Base-by-base conservation (phyloP, 257 asterid genomes). In the Sherardia arvensis region DNA sequence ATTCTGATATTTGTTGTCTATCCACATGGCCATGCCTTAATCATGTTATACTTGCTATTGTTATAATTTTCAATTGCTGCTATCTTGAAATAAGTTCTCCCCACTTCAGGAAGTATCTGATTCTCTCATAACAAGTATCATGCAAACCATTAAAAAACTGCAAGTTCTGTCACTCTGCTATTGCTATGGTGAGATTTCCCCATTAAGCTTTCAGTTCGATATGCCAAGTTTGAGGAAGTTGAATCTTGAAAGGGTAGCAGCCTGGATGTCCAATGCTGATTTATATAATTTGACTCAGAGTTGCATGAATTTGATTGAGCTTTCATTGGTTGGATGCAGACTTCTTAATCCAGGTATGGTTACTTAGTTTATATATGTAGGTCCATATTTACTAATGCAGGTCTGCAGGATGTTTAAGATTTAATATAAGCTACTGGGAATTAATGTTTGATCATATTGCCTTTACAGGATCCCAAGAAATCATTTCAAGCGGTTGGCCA, bases 401-500 rank as follows among this genome's bases (percentile, higher is more conserved):
- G 32, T 45, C 53, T 23, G 10, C 0, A 4, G 49, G n/a, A 58
- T 15, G 22, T 43, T 51, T 43, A 62, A 43, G 49, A 53, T 36
- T 20, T 5, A 20, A 5, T 29, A 33, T 1, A 58, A 28, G 3
- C 27, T 7, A 26, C 23, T 6, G 1, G 11, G 25, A 17, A 14
- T 40, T 40, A 62, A 57, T 21, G 62, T 66, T 51, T 48, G 66
- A 21, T 75, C 25, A 22, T 45, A 61, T 12, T 43, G 66, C 66
- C 29, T 69, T 58, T 74, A 74, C 78, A 85, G 98, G 77, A 73
- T 78, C 98, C 68, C 98, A 82, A 68, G 78, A 70, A 71, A 77
- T 86, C 38, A 88, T 91, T 79, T 83, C 93, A 73, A 74, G 73
- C 63, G 85, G 96, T 47, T 88, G 96, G 96, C 98, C 95, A 48